Base-by-base conservation (phyloP, 768 basidiomycete species). In the Russula lepida region DNA sequence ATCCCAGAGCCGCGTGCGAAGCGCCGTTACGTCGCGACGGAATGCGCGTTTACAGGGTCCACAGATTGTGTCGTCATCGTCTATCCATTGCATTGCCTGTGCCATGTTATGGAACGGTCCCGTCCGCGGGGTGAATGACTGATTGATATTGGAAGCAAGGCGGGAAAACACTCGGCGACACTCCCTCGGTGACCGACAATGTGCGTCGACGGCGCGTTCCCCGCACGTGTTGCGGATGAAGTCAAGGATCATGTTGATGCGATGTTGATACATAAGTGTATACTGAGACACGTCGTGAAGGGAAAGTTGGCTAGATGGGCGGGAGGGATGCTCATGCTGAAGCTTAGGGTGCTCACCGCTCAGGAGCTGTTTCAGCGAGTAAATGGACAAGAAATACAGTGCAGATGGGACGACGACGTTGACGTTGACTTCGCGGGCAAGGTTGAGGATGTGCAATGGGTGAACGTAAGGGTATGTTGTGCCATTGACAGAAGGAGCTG, bases 401-500 rank as follows among this genome's bases (percentile, higher is more conserved):
- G 76, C 78, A 9, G 81, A 77, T 2, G 82, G 82, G 37, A 82
- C 58, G 50, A 83, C 63, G 54, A 81, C 69, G 27, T 69, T 71
- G 19, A 78, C 71, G 65, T 83, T 74, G 15, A 75, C 76, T 67
- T 82, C 80, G 50, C 77, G 74, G 15, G 81, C 81, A 43, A 84
- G 77, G 58, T 82, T 81, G 55, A 84, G 75, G 35, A 83, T 77
- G 64, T 81, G 80, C 28, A 85, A 62, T 9, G 83, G 83, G 66
- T 85, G 83, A 30, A 79, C 79, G 60, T 78, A 82, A 17, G 83
- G 83, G 64, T 80, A 83, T n/a, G 79, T 77, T 43, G 80, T 69
- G 58, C 77, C 74, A 63, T 75, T 70, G 55, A 78, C 71, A 15
- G 70, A 56, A 6, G 76, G 78, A 4, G 79, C 70, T 27, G 66